phyloP scores from a whole-genome alignment of 23 red algal species.

The Cyanidium caldarium region DNA sequence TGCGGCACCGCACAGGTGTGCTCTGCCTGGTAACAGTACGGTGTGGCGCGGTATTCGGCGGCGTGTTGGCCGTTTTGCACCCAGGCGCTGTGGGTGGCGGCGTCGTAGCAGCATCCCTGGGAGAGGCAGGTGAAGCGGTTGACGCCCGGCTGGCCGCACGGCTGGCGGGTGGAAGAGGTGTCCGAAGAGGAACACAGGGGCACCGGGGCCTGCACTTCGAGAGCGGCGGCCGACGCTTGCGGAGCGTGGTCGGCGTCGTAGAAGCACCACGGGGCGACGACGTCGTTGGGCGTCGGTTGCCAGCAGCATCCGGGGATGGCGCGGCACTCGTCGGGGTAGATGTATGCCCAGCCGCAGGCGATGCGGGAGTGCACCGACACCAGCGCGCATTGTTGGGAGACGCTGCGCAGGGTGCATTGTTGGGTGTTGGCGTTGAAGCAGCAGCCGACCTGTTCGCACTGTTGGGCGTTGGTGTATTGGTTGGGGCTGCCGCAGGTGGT shows the following conservation, averaged over 20 bases:
- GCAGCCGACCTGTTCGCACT: background rate
- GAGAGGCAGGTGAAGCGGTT: background rate
- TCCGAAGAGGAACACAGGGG: background rate
- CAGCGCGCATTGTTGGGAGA: background rate
- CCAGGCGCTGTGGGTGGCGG: background rate
- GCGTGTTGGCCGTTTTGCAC: background rate
- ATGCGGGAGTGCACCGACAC: background rate
- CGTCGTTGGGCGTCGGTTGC: background rate
- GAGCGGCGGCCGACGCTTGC: background rate
- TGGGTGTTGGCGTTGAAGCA: slow-evolving; percentile 1
- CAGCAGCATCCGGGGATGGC: slow-evolving; percentile 8
- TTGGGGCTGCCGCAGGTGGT: background rate
- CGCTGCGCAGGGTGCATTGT: background rate
- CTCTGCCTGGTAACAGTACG: slow-evolving; percentile 7
- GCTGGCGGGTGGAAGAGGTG: background rate
- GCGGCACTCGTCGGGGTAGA: slow-evolving; percentile 5
- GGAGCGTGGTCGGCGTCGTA: slow-evolving; percentile 3
- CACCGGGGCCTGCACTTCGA: background rate
- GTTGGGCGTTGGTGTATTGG: background rate
- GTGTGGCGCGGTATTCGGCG: background rate
- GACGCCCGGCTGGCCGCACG: background rate
- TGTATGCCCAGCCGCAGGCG: slow-evolving; percentile 1
- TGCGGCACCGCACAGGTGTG: background rate
- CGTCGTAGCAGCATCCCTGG: slow-evolving; percentile 4
- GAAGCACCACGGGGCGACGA: slow-evolving; percentile 5